Evolutionary conservation across 2,329 filamentous ascomycete species (phyloP).

Genomic region (Pseudogymnoascus sp.): DNA sequence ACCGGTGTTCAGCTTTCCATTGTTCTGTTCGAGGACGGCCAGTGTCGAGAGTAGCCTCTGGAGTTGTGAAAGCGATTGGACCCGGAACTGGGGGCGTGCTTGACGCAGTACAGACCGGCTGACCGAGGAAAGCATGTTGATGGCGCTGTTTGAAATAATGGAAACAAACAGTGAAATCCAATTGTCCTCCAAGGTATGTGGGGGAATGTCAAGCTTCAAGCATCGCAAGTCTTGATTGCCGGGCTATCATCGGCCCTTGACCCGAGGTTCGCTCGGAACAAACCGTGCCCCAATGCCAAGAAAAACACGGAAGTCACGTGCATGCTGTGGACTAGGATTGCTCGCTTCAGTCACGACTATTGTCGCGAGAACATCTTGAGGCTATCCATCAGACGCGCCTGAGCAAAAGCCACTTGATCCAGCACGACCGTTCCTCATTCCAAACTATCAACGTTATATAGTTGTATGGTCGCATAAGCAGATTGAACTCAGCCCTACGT

Average conservation of each 20-base stretch:
- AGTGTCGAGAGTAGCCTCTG: conserved; percentile 75
- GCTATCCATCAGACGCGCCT: conserved; percentile 7
- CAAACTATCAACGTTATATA: not conserved
- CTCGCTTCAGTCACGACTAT: conserved; percentile 8
- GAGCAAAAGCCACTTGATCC: not conserved
- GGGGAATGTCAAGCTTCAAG: conserved; percentile 3
- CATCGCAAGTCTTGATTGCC: conserved; percentile 5
- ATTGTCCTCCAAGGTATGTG: conserved; percentile 10
- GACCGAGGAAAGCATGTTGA: conserved; percentile 27
- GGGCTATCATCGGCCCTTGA: conserved; percentile 10
- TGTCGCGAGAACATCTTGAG: conserved; percentile 5
- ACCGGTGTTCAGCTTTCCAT: conserved; percentile 74
- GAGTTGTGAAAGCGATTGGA: conserved; percentile 41
- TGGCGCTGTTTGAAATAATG: not conserved
- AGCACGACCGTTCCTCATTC: conserved; percentile 4
- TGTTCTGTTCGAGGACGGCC: conserved; percentile 84
- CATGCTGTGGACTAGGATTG: not conserved
- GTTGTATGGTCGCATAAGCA: conserved; percentile 7
- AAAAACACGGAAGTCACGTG: not conserved
- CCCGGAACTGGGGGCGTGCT: conserved; percentile 34
- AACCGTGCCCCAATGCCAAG: conserved; percentile 2
- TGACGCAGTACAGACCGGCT: conserved; percentile 25
- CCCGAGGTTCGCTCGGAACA: conserved; percentile 8
- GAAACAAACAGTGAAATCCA: conserved; percentile 6
- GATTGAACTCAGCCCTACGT: conserved; percentile 8